Evolutionary conservation across 2,329 filamentous ascomycete genomes (phyloP).

Genomic region (Furcasterigmium sp.): DNA sequence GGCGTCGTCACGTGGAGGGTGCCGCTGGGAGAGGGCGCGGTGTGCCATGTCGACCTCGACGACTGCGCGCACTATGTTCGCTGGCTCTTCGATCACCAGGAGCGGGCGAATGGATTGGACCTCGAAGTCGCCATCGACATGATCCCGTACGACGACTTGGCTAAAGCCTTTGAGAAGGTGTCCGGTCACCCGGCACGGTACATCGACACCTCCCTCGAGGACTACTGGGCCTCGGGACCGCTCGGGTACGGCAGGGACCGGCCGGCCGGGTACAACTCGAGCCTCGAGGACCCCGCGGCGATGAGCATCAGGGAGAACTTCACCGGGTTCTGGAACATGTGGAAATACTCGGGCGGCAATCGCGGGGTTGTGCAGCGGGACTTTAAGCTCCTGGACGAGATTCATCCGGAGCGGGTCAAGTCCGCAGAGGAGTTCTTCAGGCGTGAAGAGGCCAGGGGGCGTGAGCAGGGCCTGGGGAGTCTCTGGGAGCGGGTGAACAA

Average conservation of each 20-base stretch:
- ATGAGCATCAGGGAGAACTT: conserved; percentile 37
- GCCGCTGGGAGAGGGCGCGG: conserved; percentile 32
- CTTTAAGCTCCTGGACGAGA: conserved; percentile 44
- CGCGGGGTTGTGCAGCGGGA: conserved; percentile 36
- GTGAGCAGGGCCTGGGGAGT: conserved; percentile 16
- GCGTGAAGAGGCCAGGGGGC: conserved; percentile 27
- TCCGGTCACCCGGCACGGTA: conserved; percentile 35
- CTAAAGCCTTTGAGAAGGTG: conserved; percentile 33
- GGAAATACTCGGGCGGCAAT: conserved; percentile 33
- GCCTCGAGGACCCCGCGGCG: conserved; percentile 19
- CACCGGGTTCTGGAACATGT: conserved; percentile 44
- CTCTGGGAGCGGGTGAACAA: conserved; percentile 32
- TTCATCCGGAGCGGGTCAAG: conserved; percentile 41
- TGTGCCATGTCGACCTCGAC: conserved; percentile 36
- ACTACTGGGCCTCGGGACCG: conserved; percentile 20
- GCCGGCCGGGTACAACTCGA: conserved; percentile 22
- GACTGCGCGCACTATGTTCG: conserved; percentile 41
- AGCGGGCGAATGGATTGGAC: conserved; percentile 36
- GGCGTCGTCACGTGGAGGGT: conserved; percentile 34
- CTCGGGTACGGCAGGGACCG: background rate
- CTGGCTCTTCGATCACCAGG: conserved; percentile 42
- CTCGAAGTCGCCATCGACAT: conserved; percentile 37
- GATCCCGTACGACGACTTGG: conserved; percentile 32
- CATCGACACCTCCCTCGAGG: conserved; percentile 26
- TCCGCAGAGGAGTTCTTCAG: conserved; percentile 44